Evolutionary conservation across 371 early-diverging fungal genomes (phyloP), one percentile per base, ranked within the genome.

Genomic region (Mortierella sp.): DNA sequence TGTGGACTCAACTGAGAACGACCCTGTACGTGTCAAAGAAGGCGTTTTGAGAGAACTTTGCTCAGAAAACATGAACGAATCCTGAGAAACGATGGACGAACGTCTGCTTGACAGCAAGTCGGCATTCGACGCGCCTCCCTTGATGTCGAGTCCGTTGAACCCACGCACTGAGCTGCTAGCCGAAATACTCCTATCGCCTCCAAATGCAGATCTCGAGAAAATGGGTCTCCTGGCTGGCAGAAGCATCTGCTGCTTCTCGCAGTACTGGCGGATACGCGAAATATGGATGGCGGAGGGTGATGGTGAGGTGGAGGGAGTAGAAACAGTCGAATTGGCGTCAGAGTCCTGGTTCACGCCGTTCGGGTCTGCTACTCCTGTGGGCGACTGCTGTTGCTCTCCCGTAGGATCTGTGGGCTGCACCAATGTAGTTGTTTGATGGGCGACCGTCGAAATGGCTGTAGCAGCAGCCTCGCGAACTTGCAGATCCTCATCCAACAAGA

Each of bases 381-480:
- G 50, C n/a, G 45, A 24, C 14, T 72, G 63, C 6, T 83, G 83
- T 55, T 76, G 74, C 28, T 79, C 80, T 57, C 52, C 60, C 38
- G 76, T 11, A 47, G 65, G 13, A 14, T 79, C 82, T 6, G 58
- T 28, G 13, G n/a, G 45, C 24, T 79, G 34, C 19, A 76, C 77
- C 54, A 85, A 58, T 1, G 60, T 50, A 11, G 57, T 71, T 2
- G 86, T 75, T 50, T 79, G 86, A 44, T 81, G 79, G 0, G 86
- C 86, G 10, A 85, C 80, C 13, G 72, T 75, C 6, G 86, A 70
- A 16, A 85, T 85, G 8, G 82, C 78, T 9, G 45, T 74, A 21
- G 86, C 86, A 24, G 86, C 86, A 19, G 86, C 86, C 72, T 79
- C 86, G 19, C 86, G 86, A 44, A 85, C 78, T 68, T 77, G 82